A percentile compares a stretch with the other conserved stretches of the same genome.
Evolutionary conservation across 495 filamentous ascomycete genomes (phyloP).

Genomic region (Penicillium coprophilum): DNA sequence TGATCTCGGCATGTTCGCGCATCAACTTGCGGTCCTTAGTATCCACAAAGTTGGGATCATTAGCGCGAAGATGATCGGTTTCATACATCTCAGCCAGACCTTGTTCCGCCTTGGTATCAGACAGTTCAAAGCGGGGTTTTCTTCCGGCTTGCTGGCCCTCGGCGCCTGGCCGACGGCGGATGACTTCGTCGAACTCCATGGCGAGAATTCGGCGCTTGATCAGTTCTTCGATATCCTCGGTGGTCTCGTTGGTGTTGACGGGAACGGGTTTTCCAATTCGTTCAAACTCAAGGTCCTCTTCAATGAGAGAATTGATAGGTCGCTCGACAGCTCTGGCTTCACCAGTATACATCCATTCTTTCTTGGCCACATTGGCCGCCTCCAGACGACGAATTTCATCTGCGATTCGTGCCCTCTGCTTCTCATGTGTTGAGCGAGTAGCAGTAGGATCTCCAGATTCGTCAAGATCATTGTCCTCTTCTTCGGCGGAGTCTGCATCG

Average conservation of each 20-base stretch:
- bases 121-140: conserved; percentile 72
- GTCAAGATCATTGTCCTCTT: conserved; percentile 41
- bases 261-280: conserved; percentile 93
- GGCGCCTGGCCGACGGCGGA: conserved; percentile 73
- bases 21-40: conserved; percentile 75
- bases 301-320: conserved; percentile 87
- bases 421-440: conserved; percentile 77
- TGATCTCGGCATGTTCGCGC: conserved; percentile 83
- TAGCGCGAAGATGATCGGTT: conserved; percentile 77
- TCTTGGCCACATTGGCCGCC: conserved; percentile 83
- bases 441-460: conserved; percentile 49
- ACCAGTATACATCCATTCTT: conserved; percentile 85
- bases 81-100: conserved; percentile 93
- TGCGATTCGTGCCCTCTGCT: conserved; percentile 76
- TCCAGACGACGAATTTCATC: conserved; percentile 91
- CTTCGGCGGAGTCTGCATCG: conserved; percentile 43
- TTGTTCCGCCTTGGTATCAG: conserved; percentile 82
- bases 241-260: conserved; percentile 90
- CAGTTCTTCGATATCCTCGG: conserved; percentile 87
- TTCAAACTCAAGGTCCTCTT: conserved; percentile 95
- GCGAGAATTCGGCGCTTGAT: conserved; percentile 93
- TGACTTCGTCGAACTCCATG: conserved; percentile 89
- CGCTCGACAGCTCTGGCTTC: conserved; percentile 81
- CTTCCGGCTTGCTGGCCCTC: conserved; percentile 50
- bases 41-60: conserved; percentile 78